Conservation (phyloP, 2,329 filamentous ascomycete species). For the Fusarium pilosicola region DNA sequence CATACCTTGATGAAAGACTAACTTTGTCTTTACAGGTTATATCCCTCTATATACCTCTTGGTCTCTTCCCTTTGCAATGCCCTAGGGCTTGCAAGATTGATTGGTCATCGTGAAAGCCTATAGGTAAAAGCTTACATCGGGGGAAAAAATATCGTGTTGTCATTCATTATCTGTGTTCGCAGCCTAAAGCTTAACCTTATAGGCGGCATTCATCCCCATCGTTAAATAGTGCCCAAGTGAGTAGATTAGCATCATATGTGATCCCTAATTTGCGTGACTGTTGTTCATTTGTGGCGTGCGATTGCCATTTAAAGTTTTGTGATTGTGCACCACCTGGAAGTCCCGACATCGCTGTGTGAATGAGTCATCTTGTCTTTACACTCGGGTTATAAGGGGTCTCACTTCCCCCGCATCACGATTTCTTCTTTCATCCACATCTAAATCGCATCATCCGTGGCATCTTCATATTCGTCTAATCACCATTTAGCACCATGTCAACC, state of each 20-base stretch:
- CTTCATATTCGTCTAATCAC: rapidly evolving
- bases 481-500: background rate
- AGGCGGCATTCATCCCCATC: no score
- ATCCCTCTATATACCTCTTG: background rate
- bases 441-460: background rate
- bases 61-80: no score
- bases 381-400: background rate
- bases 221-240: background rate
- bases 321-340: background rate
- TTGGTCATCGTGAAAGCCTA: no score
- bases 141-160: no score
- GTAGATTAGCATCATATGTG: background rate
- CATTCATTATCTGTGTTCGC: no score
- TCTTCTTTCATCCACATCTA: background rate
- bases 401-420: background rate
- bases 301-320: background rate
- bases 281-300: background rate
- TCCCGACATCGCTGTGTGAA: background rate
- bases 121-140: no score
- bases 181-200: no score
- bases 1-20: background rate
- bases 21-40: background rate
- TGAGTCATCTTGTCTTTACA: background rate
- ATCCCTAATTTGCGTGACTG: background rate
- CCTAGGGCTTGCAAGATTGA: no score